These are phyloP conservation scores for Ceratobasidium sp. DNA, from an alignment of 1,284 basidiomycete species.

Conservation along the genomic window DNA sequence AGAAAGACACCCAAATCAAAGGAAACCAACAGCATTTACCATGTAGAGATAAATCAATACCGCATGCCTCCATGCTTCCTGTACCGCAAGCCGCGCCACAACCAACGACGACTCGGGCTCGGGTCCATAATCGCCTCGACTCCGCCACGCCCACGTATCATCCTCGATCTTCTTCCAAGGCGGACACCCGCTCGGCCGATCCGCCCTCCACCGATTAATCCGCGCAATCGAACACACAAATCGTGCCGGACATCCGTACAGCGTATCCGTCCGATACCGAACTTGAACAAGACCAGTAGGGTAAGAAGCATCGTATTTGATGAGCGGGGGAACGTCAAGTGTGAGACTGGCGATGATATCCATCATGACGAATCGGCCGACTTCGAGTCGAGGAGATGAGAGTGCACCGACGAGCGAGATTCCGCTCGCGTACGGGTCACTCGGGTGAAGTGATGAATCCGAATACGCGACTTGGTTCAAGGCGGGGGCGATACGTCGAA, in stretches of 20 bases:
- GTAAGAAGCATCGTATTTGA: slow-evolving; percentile 13
- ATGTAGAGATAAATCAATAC: slow-evolving; percentile 23
- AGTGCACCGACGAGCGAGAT: slow-evolving; percentile 7
- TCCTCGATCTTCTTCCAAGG: slow-evolving; percentile 13
- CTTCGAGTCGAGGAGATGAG: neutral
- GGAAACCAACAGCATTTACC: neutral
- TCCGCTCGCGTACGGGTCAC: neutral
- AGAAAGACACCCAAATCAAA: no score
- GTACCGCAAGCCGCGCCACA: neutral
- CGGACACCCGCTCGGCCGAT: neutral
- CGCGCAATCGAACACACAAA: neutral
- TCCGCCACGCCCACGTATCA: neutral
- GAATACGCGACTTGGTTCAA: neutral
- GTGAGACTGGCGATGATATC: neutral
- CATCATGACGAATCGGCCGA: slow-evolving; percentile 6
- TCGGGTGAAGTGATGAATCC: neutral
- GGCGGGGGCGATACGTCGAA: neutral
- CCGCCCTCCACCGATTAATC: slow-evolving; percentile 16
- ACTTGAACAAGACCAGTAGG: neutral
- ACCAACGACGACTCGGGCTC: neutral
- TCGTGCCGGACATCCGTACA: neutral
- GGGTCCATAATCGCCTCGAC: neutral
- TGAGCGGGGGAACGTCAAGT: slow-evolving; percentile 1
- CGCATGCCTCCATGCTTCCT: slow-evolving; percentile 18
- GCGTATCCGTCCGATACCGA: neutral